These are phyloP conservation scores for Xylaria flabelliformis DNA, from an alignment of 495 filamentous ascomycete species.

Conservation along the genomic window DNA sequence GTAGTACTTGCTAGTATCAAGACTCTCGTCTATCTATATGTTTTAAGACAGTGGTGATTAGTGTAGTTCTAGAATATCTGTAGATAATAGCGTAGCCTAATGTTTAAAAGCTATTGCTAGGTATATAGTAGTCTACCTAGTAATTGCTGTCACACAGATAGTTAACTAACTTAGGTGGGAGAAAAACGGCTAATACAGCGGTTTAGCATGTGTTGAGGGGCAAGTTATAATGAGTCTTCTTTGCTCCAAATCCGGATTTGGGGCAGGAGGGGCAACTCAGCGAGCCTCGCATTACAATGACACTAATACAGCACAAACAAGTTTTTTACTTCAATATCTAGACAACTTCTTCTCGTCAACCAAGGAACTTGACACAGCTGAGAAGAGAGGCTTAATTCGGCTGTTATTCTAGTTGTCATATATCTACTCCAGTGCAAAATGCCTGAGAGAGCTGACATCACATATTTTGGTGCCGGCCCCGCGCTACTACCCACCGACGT, in stretches of 20 bases:
- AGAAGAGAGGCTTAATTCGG: neutral
- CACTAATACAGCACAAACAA: neutral
- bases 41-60: neutral
- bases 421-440: constrained; percentile 37
- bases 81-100: neutral
- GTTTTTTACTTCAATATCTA: neutral
- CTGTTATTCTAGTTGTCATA: neutral
- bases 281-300: neutral
- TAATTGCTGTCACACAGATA: neutral
- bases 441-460: constrained; percentile 66
- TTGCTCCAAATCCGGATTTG: neutral
- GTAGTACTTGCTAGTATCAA: too few relatives aligned
- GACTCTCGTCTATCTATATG: neutral
- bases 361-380: neutral
- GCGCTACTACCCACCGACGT: constrained; percentile 74
- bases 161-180: neutral
- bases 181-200: neutral
- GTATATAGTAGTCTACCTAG: neutral
- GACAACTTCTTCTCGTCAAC: neutral
- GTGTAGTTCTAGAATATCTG: neutral
- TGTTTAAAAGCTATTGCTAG: neutral
- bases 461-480: constrained; percentile 81
- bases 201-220: neutral
- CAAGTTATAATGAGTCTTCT: neutral
- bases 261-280: neutral